A percentile compares a stretch with the other conserved stretches of the same genome.
Evolutionary conservation across 2,329 filamentous ascomycete genomes (phyloP).

Genomic region (Monosporascus sp.): DNA sequence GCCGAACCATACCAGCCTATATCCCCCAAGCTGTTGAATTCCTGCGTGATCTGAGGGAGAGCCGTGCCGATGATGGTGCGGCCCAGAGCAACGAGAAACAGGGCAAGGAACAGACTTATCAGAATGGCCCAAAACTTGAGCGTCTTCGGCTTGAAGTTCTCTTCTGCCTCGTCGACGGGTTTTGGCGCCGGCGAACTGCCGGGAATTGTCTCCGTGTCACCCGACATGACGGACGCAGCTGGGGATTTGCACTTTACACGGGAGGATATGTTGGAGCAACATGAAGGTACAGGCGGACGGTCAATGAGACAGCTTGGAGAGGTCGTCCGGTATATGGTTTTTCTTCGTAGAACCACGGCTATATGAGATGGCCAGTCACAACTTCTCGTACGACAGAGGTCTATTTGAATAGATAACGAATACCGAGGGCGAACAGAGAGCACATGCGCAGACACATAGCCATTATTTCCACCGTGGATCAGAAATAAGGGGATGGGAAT

Average conservation of each 20-base stretch:
- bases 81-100: slow-evolving; percentile 54
- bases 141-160: slow-evolving; percentile 46
- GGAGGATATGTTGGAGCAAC: neutral
- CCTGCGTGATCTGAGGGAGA: slow-evolving; percentile 49
- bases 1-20: slow-evolving; percentile 61
- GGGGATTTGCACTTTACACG: neutral
- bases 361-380: no score
- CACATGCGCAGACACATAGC: no score
- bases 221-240: neutral
- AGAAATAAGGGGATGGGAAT: no score
- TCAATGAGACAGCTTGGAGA: no score
- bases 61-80: slow-evolving; percentile 52
- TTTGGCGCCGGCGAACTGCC: neutral
- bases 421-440: no score
- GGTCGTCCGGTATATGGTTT: no score
- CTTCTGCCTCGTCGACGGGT: slow-evolving; percentile 21
- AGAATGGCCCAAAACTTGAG: slow-evolving; percentile 52
- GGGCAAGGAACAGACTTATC: slow-evolving; percentile 46
- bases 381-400: no score
- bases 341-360: no score
- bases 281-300: neutral
- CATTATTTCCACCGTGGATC: no score
- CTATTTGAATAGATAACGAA: no score
- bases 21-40: slow-evolving; percentile 52
- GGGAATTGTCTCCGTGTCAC: slow-evolving; percentile 12